These are phyloP conservation scores for Lepidium didymum DNA, from an alignment of 345 rosid genomes.

Conservation along the genomic window DNA sequence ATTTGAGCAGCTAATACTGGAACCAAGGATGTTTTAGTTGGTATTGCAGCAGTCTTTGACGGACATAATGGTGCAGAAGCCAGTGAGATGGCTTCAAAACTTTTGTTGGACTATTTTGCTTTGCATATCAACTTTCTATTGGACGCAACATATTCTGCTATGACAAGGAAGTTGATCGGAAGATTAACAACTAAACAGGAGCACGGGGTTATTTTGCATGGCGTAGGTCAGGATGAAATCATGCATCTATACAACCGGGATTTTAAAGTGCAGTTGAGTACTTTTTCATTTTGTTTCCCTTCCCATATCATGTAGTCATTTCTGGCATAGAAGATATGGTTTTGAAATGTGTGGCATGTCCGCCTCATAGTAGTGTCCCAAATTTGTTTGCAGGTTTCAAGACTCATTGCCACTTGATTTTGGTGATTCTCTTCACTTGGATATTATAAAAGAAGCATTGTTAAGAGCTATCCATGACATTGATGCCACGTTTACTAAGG, in stretches of 20 bases:
- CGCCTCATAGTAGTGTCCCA: not conserved
- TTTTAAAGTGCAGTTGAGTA: conserved; percentile 41
- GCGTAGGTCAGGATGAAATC: conserved; percentile 41
- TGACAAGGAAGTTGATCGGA: conserved; percentile 40
- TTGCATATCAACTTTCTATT: conserved; percentile 82
- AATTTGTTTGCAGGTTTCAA: conserved; percentile 41
- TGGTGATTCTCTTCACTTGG: conserved; percentile 68
- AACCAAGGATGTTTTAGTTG: conserved; percentile 61
- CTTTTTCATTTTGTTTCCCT: not conserved
- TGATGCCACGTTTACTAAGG: conserved; percentile 82
- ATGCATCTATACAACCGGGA: conserved; percentile 41
- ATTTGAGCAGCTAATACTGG: conserved; percentile 51
- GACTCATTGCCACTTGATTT: conserved; percentile 38
- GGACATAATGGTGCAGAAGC: conserved; percentile 99
- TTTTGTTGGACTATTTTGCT: conserved; percentile 77
- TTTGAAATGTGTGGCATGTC: not conserved
- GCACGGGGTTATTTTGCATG: conserved; percentile 40
- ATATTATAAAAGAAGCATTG: conserved; percentile 80
- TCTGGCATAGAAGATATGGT: not conserved
- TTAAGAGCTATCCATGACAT: conserved; percentile 82
- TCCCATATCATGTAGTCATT: not conserved
- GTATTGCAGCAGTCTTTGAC: conserved; percentile 81
- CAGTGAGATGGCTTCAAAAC: conserved; percentile 92
- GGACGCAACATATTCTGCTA: conserved; percentile 65
- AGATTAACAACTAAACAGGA: conserved; percentile 39